Evolutionary conservation across 805 yeast species (phyloP), one percentile per base, ranked within the genome.

Genomic region (Metschnikowia matae): DNA sequence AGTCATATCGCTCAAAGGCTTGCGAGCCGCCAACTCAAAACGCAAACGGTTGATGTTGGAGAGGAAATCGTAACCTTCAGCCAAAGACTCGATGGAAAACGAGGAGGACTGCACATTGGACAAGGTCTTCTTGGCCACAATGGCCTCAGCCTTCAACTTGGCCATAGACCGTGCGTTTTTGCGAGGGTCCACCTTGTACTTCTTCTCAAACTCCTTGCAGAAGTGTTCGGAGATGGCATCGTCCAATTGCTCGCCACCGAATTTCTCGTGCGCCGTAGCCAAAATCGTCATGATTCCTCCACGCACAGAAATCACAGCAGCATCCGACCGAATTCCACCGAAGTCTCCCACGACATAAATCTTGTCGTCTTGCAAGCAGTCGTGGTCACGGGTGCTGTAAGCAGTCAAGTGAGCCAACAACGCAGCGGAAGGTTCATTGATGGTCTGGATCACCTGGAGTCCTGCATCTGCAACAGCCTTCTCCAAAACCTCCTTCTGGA

Each of bases 321-420:
- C 97, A 66, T 94, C 98, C 39, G 96, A 85, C 73, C 98, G 82
- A 60, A 90, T 79, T 65, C 96, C 97, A 68, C 99, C 99, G 63
- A 94, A 88, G 71, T 94, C 99, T 49, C 96, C 95, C 59, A 94
- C 97, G 45, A 89, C 95, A 63, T 84, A 84, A 53, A 88, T 70
- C 75, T 85, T 85, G 71, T 89, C 96, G 58, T 81, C 71, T 49
- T 62, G 61, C 54, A 78, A 68, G 49, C 73, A 69, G 55, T 78
- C 81, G 44, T 60, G 60, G 39, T 70, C 79, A 17, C 50, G 46
- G 31, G 45, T 51, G 35, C 53, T 41, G 49, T 75, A 68, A 35
- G 73, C 63, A 38, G 80, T 71, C 52, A 82, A 74, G 65, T 91
- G 92, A 4, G 98, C 89, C 58, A 94, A 77, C 56, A 94, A 75